Evolutionary conservation across 2,329 filamentous ascomycete species (phyloP).

Genomic region (Neopestalotiopsis rosae): DNA sequence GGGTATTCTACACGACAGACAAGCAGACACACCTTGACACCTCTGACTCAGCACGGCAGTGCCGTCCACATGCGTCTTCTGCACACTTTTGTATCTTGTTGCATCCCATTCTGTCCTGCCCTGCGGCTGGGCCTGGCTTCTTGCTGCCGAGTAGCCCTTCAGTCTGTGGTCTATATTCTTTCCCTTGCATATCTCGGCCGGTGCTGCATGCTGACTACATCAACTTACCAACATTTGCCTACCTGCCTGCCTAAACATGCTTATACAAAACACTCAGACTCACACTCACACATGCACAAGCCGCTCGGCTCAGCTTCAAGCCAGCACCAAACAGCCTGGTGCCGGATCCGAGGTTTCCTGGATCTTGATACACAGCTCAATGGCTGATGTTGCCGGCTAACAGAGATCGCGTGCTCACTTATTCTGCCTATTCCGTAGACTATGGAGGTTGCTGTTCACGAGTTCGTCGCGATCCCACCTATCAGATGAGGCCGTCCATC

Average conservation of each 20-base stretch:
- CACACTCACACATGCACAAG: neutral
- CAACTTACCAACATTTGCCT: neutral
- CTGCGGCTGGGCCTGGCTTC: neutral
- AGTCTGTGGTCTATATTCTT: neutral
- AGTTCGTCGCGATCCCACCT: slow-evolving; percentile 2
- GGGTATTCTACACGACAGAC: neutral
- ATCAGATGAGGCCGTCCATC: neutral
- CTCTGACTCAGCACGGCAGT: slow-evolving; percentile 11
- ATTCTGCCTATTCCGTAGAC: neutral
- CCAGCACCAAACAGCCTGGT: neutral
- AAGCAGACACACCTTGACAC: neutral
- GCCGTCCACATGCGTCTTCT: neutral
- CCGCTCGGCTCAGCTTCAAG: neutral
- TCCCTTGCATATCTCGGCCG: slow-evolving; percentile 9
- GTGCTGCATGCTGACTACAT: slow-evolving; percentile 3
- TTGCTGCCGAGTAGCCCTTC: neutral
- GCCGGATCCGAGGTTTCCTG: neutral
- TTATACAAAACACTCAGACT: neutral
- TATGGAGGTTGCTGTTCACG: neutral
- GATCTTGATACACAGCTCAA: neutral
- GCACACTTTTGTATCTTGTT: neutral
- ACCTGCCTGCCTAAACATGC: neutral
- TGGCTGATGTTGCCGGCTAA: neutral
- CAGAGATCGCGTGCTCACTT: slow-evolving; percentile 6
- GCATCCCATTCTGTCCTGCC: neutral